Conservation (phyloP, 2,329 filamentous ascomycete genomes). For the Diaporthe destruens region DNA sequence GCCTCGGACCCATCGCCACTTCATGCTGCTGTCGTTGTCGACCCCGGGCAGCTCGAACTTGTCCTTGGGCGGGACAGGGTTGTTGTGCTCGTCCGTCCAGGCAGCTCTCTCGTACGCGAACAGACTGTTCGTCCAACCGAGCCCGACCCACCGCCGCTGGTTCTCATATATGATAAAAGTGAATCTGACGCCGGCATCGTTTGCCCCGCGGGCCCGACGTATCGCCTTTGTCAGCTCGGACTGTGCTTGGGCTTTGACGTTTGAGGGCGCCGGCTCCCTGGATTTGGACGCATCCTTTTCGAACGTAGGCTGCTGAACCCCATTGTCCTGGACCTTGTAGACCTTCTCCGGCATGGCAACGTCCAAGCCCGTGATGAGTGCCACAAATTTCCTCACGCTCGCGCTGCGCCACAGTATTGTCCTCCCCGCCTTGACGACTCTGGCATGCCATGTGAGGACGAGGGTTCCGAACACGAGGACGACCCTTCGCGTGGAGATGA, state of each 20-base stretch:
- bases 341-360: slow-evolving; percentile 61
- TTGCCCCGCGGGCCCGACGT: slow-evolving; percentile 56
- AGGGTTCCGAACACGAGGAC: slow-evolving; percentile 89
- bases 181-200: slow-evolving; percentile 87
- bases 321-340: slow-evolving; percentile 45
- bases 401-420: slow-evolving; percentile 92
- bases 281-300: slow-evolving; percentile 53
- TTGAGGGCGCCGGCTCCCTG: slow-evolving; percentile 51
- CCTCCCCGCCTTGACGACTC: slow-evolving; percentile 85
- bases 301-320: slow-evolving; percentile 45
- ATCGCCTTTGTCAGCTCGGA: slow-evolving; percentile 63
- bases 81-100: slow-evolving; percentile 97
- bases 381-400: slow-evolving; percentile 75
- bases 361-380: slow-evolving; percentile 83
- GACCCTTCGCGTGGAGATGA: slow-evolving; percentile 89
- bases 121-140: slow-evolving; percentile 93
- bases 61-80: slow-evolving; percentile 80
- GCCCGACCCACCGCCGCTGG: slow-evolving; percentile 91
- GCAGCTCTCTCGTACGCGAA: slow-evolving; percentile 90
- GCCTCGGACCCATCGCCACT: slow-evolving; percentile 83
- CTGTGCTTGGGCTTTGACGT: slow-evolving; percentile 51
- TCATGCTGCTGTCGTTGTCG: slow-evolving; percentile 68
- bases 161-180: slow-evolving; percentile 98
- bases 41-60: slow-evolving; percentile 73
- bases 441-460: slow-evolving; percentile 90